phyloP scores from a whole-genome alignment of 495 filamentous ascomycete genomes.

The Parmelia sp. region DNA sequence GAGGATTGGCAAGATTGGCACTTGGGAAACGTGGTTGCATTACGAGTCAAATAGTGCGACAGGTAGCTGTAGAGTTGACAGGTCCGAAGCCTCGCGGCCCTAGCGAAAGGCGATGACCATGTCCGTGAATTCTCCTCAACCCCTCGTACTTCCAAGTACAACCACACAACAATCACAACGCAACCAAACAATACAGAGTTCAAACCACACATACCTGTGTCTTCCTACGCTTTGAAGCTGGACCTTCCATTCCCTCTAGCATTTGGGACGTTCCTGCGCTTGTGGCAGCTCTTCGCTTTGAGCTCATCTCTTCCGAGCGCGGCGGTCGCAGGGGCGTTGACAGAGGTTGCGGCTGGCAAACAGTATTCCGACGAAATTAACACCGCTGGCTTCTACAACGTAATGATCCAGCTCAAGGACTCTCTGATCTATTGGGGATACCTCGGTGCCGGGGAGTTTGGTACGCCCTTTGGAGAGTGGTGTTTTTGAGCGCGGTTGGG shows the following conservation, averaged over 20 bases:
- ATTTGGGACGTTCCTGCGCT: constrained; percentile 34
- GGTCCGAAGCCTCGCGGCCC: constrained; percentile 20
- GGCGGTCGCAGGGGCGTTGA: constrained; percentile 15
- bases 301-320: constrained; percentile 46
- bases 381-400: neutral
- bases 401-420: neutral
- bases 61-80: constrained; percentile 22
- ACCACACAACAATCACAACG: constrained; percentile 20
- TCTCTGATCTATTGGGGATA: neutral
- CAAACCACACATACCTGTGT: constrained; percentile 44
- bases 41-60: constrained; percentile 12
- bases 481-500: neutral
- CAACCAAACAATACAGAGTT: neutral
- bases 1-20: constrained; percentile 7
- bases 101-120: constrained; percentile 29
- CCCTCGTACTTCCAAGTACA: constrained; percentile 13
- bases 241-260: constrained; percentile 35
- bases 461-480: neutral
- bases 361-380: neutral
- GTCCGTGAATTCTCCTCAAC: constrained; percentile 20
- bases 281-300: constrained; percentile 57
- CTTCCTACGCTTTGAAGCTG: constrained; percentile 57
- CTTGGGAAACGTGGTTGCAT: constrained; percentile 13
- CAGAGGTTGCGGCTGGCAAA: constrained; percentile 9
- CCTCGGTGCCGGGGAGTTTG: neutral